Base-by-base conservation (phyloP, 805 yeast species). In the Saccharomyces mikatae region DNA sequence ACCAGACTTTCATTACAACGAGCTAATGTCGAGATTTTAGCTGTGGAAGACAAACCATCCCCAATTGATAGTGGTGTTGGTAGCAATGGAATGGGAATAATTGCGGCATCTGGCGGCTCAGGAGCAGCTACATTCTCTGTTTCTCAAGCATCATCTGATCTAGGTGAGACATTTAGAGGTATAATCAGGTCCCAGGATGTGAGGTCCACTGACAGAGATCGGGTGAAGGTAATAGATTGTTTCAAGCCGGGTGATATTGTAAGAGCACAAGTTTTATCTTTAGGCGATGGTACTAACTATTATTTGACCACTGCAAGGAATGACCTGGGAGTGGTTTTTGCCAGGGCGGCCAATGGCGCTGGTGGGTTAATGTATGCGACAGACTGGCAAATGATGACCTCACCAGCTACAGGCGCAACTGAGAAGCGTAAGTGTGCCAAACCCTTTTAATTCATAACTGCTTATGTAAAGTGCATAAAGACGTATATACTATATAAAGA, bases 361-460 rank as follows among this genome's bases (percentile, higher is more conserved):
- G 96, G 96, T 1, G 83, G 81, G 41, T 71, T 83, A 53, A 82
- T 94, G 89, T 86, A 84, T 62, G 95, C 99, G 1, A 71, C 89
- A 47, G 98, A 94, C 71, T 94, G 98, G 97, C 91, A 89, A 71
- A 87, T 89, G 11, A 94, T 95, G 98, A 78, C 86, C 31, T 82
- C 87, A 58, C 84, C 89, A 2, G 74, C 71, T 27, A 82, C 91
- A 2, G 97, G 97, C 1, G 79, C 77, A 9, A 70, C 81, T 11
- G 97, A 90, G 63, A 75, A 76, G 61, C 78, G 99, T 56, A 94
- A 94, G 70, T 89, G 96, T 72, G 99, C 99, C 2, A 90, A 89
- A 67, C 96, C 97, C 11, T 87, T 82, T 61, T 76, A 60, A 64
- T 30, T 29, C 36, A 32, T 50, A 54, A 52, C 17, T 32, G 29